phyloP scores from a whole-genome alignment of 176 grass and related monocot genomes.

The Oryza australiensis region DNA sequence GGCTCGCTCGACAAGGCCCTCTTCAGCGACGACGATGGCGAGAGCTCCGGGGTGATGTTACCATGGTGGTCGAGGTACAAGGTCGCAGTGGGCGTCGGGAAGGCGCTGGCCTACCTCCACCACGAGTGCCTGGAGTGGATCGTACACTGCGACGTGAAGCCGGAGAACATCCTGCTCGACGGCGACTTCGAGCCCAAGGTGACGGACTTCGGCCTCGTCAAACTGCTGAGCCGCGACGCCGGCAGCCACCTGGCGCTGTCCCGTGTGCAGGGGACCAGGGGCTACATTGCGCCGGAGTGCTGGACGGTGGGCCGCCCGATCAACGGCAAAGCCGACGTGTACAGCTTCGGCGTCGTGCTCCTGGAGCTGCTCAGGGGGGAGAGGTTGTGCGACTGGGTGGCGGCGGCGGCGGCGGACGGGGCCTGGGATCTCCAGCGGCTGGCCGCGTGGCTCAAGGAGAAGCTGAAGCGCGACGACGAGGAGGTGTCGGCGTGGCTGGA shows the following conservation, averaged over 20 bases:
- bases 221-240: conserved; percentile 36
- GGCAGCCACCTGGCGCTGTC: conserved; percentile 5
- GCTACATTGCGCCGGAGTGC: conserved; percentile 65
- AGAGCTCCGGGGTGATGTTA: background rate
- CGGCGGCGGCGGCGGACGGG: background rate
- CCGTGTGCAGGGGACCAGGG: conserved; percentile 43
- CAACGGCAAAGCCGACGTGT: conserved; percentile 58
- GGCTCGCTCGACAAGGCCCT: conserved; percentile 58
- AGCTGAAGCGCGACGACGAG: too few species aligned
- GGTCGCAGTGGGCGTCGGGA: conserved; percentile 55
- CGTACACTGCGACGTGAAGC: conserved; percentile 79
- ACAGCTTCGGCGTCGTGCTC: conserved; percentile 54
- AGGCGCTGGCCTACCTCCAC: conserved; percentile 66
- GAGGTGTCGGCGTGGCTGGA: conserved; percentile 25
- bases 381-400: conserved; percentile 51
- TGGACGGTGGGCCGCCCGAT: conserved; percentile 52
- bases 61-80: conserved; percentile 37
- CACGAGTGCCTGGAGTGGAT: conserved; percentile 83
- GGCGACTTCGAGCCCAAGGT: conserved; percentile 56
- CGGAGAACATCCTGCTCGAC: conserved; percentile 69
- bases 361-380: conserved; percentile 47
- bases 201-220: conserved; percentile 53
- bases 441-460: too few species aligned
- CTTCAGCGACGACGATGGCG: conserved; percentile 23
- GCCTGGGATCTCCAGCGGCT: conserved; percentile 10